Base-by-base conservation (phyloP, 371 early-diverging fungal species). In the Actinomortierella wolfii region DNA sequence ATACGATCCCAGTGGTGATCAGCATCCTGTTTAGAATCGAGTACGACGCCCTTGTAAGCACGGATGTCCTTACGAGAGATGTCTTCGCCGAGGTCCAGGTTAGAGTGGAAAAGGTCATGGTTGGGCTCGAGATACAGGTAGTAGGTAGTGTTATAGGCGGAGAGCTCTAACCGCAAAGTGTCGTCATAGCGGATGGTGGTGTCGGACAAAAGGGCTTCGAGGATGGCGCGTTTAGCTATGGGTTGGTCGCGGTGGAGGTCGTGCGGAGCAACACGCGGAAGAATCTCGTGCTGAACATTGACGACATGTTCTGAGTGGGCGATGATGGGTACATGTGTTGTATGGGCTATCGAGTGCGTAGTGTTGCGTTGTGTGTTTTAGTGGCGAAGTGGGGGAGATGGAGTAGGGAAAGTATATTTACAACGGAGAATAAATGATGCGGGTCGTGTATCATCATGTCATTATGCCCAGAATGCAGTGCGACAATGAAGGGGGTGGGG, bases 61-160 rank as follows among this genome's bases (percentile, higher is more conserved):
- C 83, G 79, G 54, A 79, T 77, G 24, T 86, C 83, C 14, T 81
- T 63, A 11, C 20, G 43, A 17, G 53, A 49, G 15, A 61, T 69
- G 20, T 61, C 81, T 34, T 44, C 65, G 63, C 24, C 76, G 64
- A 53, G 80, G 68, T 45, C 61, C 67, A 1, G 91, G 91, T 1
- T 85, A 0, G 89, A 84, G 68, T 93, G 94, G 46, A 94, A 71
- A 40, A 95, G 62, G 44, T 90, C 88, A 21, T 59, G 18, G 77
- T 94, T 92, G 26, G 91, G 93, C 60, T 82, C 83, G 14, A 95
- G 81, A 53, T 89, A 74, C 49, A 95, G 68, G 39, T 77, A 64
- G 64, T 89, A 90, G 0, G 90, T 91, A 23, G 78, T 79, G 71
- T 93, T 92, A 78, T 79, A 91, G 6, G 92, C 93, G 9, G 64